phyloP scores from a whole-genome alignment of 1,284 basidiomycete species.

The Rhodotorula sp. region DNA sequence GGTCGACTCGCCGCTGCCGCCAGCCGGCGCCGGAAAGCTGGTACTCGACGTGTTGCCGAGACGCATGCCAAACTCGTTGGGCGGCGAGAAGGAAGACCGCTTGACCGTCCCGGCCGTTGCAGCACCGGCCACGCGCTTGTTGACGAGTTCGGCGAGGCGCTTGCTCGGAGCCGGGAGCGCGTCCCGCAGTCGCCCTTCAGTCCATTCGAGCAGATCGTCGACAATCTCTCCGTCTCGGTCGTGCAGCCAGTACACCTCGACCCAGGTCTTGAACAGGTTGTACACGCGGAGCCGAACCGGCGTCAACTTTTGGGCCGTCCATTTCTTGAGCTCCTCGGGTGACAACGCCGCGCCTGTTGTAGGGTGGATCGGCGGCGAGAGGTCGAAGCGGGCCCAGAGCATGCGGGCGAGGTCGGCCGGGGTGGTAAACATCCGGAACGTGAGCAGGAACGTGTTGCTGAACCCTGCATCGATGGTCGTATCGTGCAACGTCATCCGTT shows the following conservation, averaged over 20 bases:
- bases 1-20: not conserved
- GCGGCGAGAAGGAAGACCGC: not conserved
- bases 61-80: not conserved
- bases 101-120: slow-evolving; percentile 15
- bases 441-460: slow-evolving; percentile 85
- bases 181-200: slow-evolving; percentile 60
- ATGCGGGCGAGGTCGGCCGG: slow-evolving; percentile 72
- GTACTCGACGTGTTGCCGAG: not conserved
- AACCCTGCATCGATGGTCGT: slow-evolving; percentile 75
- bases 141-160: slow-evolving; percentile 69
- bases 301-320: slow-evolving; percentile 80
- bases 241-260: slow-evolving; percentile 83
- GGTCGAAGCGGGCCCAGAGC: slow-evolving; percentile 77
- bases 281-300: slow-evolving; percentile 85
- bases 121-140: slow-evolving; percentile 51
- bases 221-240: slow-evolving; percentile 54
- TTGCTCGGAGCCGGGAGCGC: slow-evolving; percentile 66
- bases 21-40: not conserved
- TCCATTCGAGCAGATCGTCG: slow-evolving; percentile 63
- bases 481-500: slow-evolving; percentile 95
- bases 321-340: slow-evolving; percentile 65
- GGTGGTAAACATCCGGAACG: slow-evolving; percentile 88
- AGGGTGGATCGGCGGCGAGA: slow-evolving; percentile 52
- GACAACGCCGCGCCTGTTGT: slow-evolving; percentile 45
- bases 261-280: slow-evolving; percentile 89